Conservation (phyloP, 2,329 filamentous ascomycete genomes). For the Teratosphaeria nubilosa region DNA sequence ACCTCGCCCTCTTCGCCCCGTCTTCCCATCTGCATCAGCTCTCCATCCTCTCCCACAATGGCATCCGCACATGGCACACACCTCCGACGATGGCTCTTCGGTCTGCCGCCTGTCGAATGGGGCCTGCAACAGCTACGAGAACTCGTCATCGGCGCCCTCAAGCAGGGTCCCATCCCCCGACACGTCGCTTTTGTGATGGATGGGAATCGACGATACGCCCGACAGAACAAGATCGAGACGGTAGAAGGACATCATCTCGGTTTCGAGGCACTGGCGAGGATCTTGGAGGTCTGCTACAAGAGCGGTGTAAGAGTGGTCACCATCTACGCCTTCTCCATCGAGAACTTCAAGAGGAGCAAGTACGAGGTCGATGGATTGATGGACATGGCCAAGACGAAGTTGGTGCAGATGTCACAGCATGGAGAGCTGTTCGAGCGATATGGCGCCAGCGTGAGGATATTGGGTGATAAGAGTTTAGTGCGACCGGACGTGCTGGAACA, state of each 20-base stretch:
- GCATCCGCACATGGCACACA: constrained; percentile 46
- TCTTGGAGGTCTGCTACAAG: constrained; percentile 97
- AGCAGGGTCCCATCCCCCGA: constrained; percentile 82
- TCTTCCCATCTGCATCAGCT: background rate
- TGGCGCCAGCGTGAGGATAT: constrained; percentile 72
- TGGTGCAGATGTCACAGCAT: constrained; percentile 83
- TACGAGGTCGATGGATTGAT: constrained; percentile 95
- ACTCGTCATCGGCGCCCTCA: constrained; percentile 75
- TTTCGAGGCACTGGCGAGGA: constrained; percentile 88
- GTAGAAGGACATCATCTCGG: constrained; percentile 92
- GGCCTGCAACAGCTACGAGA: constrained; percentile 68
- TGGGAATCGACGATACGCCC: constrained; percentile 86
- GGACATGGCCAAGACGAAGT: constrained; percentile 93
- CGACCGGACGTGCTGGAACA: constrained; percentile 80
- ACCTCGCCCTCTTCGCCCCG: background rate
- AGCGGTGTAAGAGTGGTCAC: constrained; percentile 93
- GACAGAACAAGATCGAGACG: constrained; percentile 84
- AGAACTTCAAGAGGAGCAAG: constrained; percentile 95
- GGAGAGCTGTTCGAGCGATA: constrained; percentile 89
- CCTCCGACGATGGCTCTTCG: constrained; percentile 65
- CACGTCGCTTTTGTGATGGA: constrained; percentile 99
- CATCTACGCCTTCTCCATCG: constrained; percentile 96
- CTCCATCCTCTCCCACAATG: constrained; percentile 8
- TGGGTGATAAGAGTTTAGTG: constrained; percentile 76
- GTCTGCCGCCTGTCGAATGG: constrained; percentile 88